A percentile compares a stretch with the other conserved stretches of the same genome.
Conservation (phyloP, 2,329 filamentous ascomycete species). For the Microsporum ferrugineum region DNA sequence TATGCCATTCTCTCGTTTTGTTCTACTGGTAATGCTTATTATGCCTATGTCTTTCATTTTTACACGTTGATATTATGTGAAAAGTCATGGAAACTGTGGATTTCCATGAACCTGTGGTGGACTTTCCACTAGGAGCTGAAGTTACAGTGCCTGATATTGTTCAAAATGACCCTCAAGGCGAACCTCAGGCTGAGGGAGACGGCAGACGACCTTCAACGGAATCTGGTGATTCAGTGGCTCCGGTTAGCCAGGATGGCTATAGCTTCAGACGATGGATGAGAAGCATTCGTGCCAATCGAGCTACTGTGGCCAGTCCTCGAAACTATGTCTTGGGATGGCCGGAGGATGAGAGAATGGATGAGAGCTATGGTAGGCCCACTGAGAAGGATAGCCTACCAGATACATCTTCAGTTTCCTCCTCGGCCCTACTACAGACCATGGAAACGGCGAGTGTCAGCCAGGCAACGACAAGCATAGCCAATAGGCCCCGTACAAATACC, state of each 20-base stretch:
- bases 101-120: background rate
- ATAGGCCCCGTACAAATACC: slow-evolving; percentile 49
- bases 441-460: slow-evolving; percentile 68
- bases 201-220: background rate
- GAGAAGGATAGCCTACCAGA: slow-evolving; percentile 35
- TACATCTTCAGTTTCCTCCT: slow-evolving; percentile 60
- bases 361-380: slow-evolving; percentile 16
- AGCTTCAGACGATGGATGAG: slow-evolving; percentile 32
- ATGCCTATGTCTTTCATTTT: background rate
- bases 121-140: slow-evolving; percentile 5
- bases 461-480: slow-evolving; percentile 57
- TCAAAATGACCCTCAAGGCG: slow-evolving; percentile 4
- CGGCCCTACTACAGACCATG: slow-evolving; percentile 66
- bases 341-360: slow-evolving; percentile 17
- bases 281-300: slow-evolving; percentile 24
- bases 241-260: slow-evolving; percentile 6
- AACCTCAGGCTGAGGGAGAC: background rate
- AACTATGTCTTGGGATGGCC: slow-evolving; percentile 30
- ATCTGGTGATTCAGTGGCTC: background rate
- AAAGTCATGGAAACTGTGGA: background rate
- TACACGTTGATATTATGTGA: background rate
- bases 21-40: background rate
- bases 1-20: slow-evolving; percentile 1
- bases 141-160: background rate
- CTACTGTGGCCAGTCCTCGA: slow-evolving; percentile 8